A percentile compares a stretch with the other conserved stretches of the same genome.
Conservation (phyloP, 495 filamentous ascomycete species). For the Lichenothelia convexa region DNA sequence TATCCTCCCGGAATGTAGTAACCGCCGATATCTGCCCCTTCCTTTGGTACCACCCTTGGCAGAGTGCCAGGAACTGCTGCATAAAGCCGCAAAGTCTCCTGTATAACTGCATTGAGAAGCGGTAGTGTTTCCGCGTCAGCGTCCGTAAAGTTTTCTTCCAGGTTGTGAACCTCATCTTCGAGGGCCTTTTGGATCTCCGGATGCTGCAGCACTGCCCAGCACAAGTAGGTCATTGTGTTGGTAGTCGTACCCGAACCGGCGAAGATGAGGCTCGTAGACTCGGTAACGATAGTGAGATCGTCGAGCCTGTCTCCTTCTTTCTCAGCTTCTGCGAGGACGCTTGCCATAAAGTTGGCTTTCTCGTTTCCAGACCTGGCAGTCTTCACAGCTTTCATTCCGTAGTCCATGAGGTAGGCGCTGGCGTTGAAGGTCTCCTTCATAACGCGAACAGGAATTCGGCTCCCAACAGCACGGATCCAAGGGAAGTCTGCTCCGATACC, state of each 20-base stretch:
- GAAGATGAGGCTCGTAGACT: slow-evolving; percentile 28
- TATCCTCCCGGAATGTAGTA: slow-evolving; percentile 10
- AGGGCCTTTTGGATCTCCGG: slow-evolving; percentile 22
- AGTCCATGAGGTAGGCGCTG: slow-evolving; percentile 2
- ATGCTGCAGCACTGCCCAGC: slow-evolving; percentile 19
- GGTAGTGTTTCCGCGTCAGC: slow-evolving; percentile 22
- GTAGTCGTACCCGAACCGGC: slow-evolving; percentile 35
- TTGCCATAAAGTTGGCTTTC: neutral
- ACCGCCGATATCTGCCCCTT: slow-evolving; percentile 7
- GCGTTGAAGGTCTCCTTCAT: slow-evolving; percentile 2
- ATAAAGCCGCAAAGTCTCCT: slow-evolving; percentile 15
- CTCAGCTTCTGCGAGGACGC: neutral
- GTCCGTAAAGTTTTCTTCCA: slow-evolving; percentile 24
- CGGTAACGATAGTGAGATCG: slow-evolving; percentile 22
- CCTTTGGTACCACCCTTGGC: slow-evolving; percentile 10
- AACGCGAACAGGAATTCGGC: slow-evolving; percentile 2
- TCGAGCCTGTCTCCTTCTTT: slow-evolving; percentile 7
- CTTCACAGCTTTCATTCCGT: slow-evolving; percentile 3
- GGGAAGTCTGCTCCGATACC: slow-evolving; percentile 8
- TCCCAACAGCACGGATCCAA: slow-evolving; percentile 1
- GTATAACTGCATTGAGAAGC: slow-evolving; percentile 27
- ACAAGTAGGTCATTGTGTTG: slow-evolving; percentile 25
- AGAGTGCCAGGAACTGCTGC: slow-evolving; percentile 10
- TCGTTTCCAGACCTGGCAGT: slow-evolving; percentile 2
- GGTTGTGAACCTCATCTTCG: slow-evolving; percentile 22